phyloP scores from a whole-genome alignment of 805 yeast genomes.

The Zygosaccharomyces bailii region DNA sequence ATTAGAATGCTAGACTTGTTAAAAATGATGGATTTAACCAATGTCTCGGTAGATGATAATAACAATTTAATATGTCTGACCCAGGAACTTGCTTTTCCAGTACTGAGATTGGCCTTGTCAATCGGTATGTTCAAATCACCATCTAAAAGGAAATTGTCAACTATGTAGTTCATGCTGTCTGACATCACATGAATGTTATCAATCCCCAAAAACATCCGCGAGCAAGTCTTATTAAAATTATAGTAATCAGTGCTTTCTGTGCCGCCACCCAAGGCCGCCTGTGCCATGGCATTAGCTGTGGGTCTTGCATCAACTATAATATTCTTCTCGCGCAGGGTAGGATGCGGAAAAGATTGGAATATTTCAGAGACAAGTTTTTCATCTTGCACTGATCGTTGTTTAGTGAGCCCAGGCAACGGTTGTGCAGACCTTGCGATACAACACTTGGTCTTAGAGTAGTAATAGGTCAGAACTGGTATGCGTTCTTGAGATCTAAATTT shows the following conservation, averaged over 20 bases:
- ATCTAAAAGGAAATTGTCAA: constrained; percentile 56
- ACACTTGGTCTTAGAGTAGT: constrained; percentile 63
- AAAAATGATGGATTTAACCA: constrained; percentile 76
- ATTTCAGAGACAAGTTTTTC: constrained; percentile 76
- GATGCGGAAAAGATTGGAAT: constrained; percentile 53
- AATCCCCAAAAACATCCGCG: constrained; percentile 78
- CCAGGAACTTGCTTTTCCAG: constrained; percentile 64
- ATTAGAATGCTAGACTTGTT: constrained; percentile 79
- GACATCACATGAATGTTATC: constrained; percentile 96
- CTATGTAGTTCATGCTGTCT: constrained; percentile 66
- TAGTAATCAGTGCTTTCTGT: constrained; percentile 90
- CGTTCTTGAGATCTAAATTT: constrained; percentile 82
- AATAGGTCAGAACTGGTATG: constrained; percentile 78
- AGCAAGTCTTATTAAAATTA: constrained; percentile 48
- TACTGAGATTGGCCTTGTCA: constrained; percentile 54
- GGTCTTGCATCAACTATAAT: constrained; percentile 91
- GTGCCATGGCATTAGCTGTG: constrained; percentile 91
- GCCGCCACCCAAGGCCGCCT: constrained; percentile 97
- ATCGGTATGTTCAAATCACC: constrained; percentile 57
- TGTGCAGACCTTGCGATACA: constrained; percentile 88
- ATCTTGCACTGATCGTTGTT: constrained; percentile 85
- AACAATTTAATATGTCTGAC: constrained; percentile 64
- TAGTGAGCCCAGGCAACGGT: constrained; percentile 88
- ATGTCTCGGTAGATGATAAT: constrained; percentile 69
- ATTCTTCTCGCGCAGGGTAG: constrained; percentile 41